Evolutionary conservation across 805 yeast genomes (phyloP).

Genomic region (Suhomyces tanzawaensis): DNA sequence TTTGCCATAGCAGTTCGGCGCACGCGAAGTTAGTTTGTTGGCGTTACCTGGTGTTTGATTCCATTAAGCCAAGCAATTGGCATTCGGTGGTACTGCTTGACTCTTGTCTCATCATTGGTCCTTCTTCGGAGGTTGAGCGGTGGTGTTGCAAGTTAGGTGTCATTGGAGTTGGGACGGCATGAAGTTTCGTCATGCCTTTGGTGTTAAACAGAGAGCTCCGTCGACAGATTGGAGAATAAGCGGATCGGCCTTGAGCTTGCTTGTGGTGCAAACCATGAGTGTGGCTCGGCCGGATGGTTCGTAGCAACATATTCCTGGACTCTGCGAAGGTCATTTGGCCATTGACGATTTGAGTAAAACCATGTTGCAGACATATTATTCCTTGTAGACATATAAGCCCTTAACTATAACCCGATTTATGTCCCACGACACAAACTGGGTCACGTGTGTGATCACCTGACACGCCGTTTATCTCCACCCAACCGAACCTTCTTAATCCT

Average conservation of each 20-base stretch:
- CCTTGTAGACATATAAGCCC: background rate
- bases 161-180: constrained; percentile 12
- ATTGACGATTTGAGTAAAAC: constrained; percentile 98
- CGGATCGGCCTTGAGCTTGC: constrained; percentile 64
- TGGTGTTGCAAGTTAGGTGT: constrained; percentile 17
- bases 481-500: too few relatives aligned
- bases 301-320: constrained; percentile 99
- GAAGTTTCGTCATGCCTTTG: constrained; percentile 19
- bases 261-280: constrained; percentile 18
- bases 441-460: too few relatives aligned
- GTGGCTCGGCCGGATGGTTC: constrained; percentile 67
- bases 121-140: constrained; percentile 55
- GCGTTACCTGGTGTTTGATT: constrained; percentile 8
- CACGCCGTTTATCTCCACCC: too few relatives aligned
- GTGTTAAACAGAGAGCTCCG: constrained; percentile 90
- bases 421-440: background rate
- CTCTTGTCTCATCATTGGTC: constrained; percentile 33
- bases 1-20: constrained; percentile 61
- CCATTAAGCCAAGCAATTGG: constrained; percentile 17
- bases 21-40: constrained; percentile 61
- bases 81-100: constrained; percentile 20
- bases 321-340: constrained; percentile 91
- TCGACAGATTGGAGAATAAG: constrained; percentile 91
- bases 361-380: constrained; percentile 91
- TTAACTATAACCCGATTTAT: background rate